Percentiles rank a stretch among this genome's conserved stretches.
Conservation (phyloP, 257 asterid genomes). For the Nicotiana sylvestris region DNA sequence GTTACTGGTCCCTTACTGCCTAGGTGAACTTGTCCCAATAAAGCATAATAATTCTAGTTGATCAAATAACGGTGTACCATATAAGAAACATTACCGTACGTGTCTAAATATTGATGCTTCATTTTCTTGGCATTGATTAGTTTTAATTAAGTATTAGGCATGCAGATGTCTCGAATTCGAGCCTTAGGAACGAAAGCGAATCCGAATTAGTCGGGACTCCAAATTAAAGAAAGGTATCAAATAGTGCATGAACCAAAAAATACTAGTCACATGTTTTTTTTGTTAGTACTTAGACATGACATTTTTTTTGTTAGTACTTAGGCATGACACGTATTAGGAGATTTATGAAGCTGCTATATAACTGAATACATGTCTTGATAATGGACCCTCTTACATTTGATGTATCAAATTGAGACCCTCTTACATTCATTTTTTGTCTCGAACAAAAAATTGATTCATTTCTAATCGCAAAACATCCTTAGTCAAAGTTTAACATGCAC, state of each 20-base stretch:
- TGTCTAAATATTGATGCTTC: not conserved
- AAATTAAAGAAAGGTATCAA: no score
- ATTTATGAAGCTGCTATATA: not conserved
- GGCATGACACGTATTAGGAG: no score
- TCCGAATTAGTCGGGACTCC: no score
- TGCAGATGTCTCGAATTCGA: no score
- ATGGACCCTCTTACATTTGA: not conserved
- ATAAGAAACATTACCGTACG: not conserved
- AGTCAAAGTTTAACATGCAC: not conserved
- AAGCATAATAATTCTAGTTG: not conserved
- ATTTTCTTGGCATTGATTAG: not conserved
- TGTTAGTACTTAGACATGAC: no score
- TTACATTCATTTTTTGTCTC: not conserved
- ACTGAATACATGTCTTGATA: slow-evolving; percentile 7
- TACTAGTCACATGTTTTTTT: no score
- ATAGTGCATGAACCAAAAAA: no score
- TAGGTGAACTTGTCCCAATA: not conserved
- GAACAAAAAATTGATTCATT: not conserved
- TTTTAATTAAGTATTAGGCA: no score
- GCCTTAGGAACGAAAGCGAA: no score
- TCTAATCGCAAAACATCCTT: slow-evolving; percentile 6
- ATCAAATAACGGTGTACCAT: not conserved
- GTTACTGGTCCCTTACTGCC: not conserved
- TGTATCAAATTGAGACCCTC: not conserved
- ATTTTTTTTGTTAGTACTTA: no score